phyloP scores from a whole-genome alignment of 2,329 filamentous ascomycete genomes.

The Mycosphaerella arachidis region DNA sequence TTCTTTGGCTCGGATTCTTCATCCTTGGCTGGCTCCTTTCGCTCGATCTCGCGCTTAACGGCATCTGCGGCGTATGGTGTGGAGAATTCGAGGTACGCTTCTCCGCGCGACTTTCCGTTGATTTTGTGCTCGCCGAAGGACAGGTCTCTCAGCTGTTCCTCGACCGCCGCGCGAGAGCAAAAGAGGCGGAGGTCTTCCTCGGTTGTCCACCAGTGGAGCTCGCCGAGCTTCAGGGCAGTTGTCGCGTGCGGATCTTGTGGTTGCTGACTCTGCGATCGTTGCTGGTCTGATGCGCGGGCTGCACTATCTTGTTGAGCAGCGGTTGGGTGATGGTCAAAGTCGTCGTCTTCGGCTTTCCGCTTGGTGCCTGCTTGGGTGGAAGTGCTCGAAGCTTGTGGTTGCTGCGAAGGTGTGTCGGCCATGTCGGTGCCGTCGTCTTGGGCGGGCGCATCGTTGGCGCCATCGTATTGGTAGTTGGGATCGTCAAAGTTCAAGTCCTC shows the following conservation, averaged over 20 bases:
- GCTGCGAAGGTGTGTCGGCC: conserved; percentile 7
- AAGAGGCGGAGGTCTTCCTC: conserved; percentile 92
- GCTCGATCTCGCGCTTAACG: conserved; percentile 74
- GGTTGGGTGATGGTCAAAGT: conserved; percentile 11
- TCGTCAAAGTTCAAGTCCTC: conserved; percentile 23
- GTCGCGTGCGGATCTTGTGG: conserved; percentile 57
- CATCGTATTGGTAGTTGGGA: conserved; percentile 8
- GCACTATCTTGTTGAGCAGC: conserved; percentile 4
- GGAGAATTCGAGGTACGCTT: conserved; percentile 80
- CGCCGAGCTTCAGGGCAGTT: conserved; percentile 76
- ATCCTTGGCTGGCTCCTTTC: conserved; percentile 13
- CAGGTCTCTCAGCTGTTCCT: conserved; percentile 82
- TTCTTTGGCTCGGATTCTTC: conserved; percentile 18
- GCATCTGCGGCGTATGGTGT: conserved; percentile 81
- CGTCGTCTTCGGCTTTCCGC: conserved; percentile 54
- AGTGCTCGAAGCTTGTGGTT: conserved; percentile 21
- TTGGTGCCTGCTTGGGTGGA: conserved; percentile 45
- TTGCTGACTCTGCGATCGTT: conserved; percentile 34
- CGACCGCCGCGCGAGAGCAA: conserved; percentile 64
- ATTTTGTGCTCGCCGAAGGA: conserved; percentile 99
- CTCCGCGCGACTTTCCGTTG: conserved; percentile 95
- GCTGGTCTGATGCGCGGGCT: conserved; percentile 10
- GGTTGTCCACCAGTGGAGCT: conserved; percentile 93
- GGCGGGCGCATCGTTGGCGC: conserved; percentile 1
- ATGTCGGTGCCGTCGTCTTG: background rate